Base-by-base conservation (phyloP, 306 rosid species). In the Glycine latifolia region DNA sequence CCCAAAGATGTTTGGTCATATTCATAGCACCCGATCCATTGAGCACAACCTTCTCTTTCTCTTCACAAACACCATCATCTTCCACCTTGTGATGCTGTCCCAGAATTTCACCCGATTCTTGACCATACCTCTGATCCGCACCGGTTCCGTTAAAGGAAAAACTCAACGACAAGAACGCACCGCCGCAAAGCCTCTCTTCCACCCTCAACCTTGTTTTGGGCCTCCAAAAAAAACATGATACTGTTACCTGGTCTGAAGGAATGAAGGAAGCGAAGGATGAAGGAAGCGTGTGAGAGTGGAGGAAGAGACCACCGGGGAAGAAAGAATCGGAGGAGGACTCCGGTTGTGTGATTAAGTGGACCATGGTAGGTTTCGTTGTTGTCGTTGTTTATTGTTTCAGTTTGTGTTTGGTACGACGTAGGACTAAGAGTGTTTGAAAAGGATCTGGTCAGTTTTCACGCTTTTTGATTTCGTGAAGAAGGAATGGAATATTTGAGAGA, bases 1-100 rank as follows among this genome's bases (percentile, higher is more conserved):
- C 79, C 97, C 97, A 95, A 3, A 95, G 90, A 86, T 93, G 97
- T 81, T 88, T 95, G 66, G 93, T 89, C 86, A 88, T 88, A 81
- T 93, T 93, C 84, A 95, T 73, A 66, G 97, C 99, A 65, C 88
- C 77, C 5, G 90, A 85, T 79, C 90, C 83, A 67, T 81, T 79
- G 8, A 85, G 35, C 77, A 13, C 71, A 80, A 81, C 81, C 77
- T 73, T 83, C 81, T 86, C 88, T 50, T 26, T 26, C 31, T 26
- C 31, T 66, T 84, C 26, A 39, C 31, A 69, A 62, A 26, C 31
- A 26, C 31, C 31, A 26, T 26, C 31, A 26, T 26, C 31, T 26
- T 26, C 31, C 31, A 76, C 53, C 69, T 74, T 80, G 74, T 84
- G 89, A 37, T 83, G 84, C 60, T 83, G 85, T 75, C 79, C 92